Evolutionary conservation across 2,329 filamentous ascomycete genomes (phyloP).

Genomic region (Paecilomyces sp.): DNA sequence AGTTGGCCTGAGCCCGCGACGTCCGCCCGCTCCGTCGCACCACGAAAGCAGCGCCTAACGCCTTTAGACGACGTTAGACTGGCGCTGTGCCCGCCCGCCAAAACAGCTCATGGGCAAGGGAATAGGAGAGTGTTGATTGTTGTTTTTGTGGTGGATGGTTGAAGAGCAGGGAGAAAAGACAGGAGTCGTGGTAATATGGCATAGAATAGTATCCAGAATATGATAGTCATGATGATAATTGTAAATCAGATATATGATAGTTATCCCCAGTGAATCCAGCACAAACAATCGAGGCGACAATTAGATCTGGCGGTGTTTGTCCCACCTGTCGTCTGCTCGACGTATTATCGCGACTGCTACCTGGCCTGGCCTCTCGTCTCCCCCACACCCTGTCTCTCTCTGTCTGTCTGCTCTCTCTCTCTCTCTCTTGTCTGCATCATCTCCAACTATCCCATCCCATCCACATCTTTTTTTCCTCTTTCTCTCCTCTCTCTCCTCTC

Average conservation of each 20-base stretch:
- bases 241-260: no score
- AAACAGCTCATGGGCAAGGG: not conserved
- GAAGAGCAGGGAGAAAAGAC: no score
- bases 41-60: not conserved
- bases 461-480: conserved; percentile 10
- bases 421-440: conserved; percentile 14
- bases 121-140: no score
- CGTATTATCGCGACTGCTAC: not conserved
- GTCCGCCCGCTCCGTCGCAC: not conserved
- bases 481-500: conserved; percentile 20
- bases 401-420: conserved; percentile 6
- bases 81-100: not conserved
- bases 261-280: not conserved
- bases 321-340: conserved; percentile 1
- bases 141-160: no score
- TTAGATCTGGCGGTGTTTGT: not conserved
- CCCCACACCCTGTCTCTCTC: conserved; percentile 4
- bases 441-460: conserved; percentile 8
- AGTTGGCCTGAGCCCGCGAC: not conserved
- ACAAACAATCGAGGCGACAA: not conserved
- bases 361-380: not conserved
- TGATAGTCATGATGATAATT: no score
- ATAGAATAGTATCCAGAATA: no score
- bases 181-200: no score
- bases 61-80: not conserved